phyloP scores from a whole-genome alignment of 1,284 basidiomycete species.

The Xanthoconium separans region DNA sequence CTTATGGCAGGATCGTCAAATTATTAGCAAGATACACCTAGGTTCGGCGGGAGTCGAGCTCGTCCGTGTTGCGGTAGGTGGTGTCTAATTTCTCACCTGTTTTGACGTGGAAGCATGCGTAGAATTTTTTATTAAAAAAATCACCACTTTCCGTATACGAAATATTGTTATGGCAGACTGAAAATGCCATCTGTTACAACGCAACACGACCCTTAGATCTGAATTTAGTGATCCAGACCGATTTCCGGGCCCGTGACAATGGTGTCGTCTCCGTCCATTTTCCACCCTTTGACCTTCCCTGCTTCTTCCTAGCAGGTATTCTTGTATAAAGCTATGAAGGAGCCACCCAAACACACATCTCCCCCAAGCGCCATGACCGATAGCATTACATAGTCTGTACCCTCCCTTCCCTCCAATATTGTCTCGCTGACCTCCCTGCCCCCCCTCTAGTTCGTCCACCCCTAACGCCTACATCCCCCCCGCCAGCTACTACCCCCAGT shows the following conservation, averaged over 20 bases:
- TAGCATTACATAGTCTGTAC: slow-evolving; percentile 58
- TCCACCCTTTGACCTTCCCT: slow-evolving; percentile 39
- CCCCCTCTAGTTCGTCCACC: slow-evolving; percentile 29
- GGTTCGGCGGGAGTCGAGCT: neutral
- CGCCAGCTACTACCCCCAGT: slow-evolving; percentile 45
- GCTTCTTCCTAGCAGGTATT: slow-evolving; percentile 29
- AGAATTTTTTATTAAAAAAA: slow-evolving; percentile 36
- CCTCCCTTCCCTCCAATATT: slow-evolving; percentile 13
- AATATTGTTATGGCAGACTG: slow-evolving; percentile 40
- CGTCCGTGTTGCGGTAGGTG: slow-evolving; percentile 11
- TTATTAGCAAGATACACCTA: neutral
- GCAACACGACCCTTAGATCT: slow-evolving; percentile 55
- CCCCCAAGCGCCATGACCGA: slow-evolving; percentile 54
- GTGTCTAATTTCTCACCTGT: slow-evolving; percentile 24
- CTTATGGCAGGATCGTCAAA: slow-evolving; percentile 31
- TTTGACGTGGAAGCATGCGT: slow-evolving; percentile 34
- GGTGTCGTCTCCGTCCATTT: slow-evolving; percentile 49
- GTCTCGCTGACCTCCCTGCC: slow-evolving; percentile 17
- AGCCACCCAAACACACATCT: slow-evolving; percentile 36
- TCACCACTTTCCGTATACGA: slow-evolving; percentile 39
- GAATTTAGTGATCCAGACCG: slow-evolving; percentile 59
- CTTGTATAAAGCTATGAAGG: slow-evolving; percentile 46
- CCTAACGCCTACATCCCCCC: slow-evolving; percentile 45
- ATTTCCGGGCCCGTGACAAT: slow-evolving; percentile 51
- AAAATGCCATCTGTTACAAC: slow-evolving; percentile 41